phyloP scores from a whole-genome alignment of 139 green algal genomes.

The Tetradesmus obliquus region DNA sequence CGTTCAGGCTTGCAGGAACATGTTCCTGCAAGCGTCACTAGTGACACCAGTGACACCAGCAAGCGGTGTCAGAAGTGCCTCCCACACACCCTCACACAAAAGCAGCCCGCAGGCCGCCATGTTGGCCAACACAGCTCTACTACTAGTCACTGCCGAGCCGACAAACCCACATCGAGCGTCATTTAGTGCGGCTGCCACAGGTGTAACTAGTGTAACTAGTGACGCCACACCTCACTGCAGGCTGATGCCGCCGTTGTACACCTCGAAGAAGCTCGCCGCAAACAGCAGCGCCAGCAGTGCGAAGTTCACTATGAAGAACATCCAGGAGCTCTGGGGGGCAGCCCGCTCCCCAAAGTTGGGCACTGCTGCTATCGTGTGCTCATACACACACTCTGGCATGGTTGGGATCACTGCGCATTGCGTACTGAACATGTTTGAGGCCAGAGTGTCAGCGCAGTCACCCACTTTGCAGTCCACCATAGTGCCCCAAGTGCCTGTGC shows the following conservation, averaged over 20 bases:
- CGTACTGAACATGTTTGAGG: slow-evolving; percentile 7
- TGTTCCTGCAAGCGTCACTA: no score
- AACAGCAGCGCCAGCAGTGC: slow-evolving; percentile 19
- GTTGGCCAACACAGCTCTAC: no score
- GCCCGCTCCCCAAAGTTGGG: slow-evolving; percentile 22
- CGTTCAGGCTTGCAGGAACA: no score
- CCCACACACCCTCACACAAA: no score
- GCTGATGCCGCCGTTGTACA: slow-evolving; percentile 8
- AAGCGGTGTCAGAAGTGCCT: no score
- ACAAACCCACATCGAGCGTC: no score
- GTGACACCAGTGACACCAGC: no score
- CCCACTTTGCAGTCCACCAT: not conserved
- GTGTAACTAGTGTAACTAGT: not conserved
- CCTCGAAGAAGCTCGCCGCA: not conserved
- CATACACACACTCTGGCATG: slow-evolving; percentile 12
- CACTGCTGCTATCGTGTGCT: slow-evolving; percentile 37
- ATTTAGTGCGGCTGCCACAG: no score
- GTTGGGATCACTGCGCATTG: slow-evolving; percentile 20
- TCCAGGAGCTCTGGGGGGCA: not conserved
- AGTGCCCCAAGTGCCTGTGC: not conserved
- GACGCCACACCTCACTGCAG: not conserved
- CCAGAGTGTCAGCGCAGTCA: not conserved
- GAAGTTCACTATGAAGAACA: slow-evolving; percentile 39
- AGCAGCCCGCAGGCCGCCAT: no score
- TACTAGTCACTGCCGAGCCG: no score